Base-by-base conservation (phyloP, 257 asterid species). In the Solanum lycopersicoides region DNA sequence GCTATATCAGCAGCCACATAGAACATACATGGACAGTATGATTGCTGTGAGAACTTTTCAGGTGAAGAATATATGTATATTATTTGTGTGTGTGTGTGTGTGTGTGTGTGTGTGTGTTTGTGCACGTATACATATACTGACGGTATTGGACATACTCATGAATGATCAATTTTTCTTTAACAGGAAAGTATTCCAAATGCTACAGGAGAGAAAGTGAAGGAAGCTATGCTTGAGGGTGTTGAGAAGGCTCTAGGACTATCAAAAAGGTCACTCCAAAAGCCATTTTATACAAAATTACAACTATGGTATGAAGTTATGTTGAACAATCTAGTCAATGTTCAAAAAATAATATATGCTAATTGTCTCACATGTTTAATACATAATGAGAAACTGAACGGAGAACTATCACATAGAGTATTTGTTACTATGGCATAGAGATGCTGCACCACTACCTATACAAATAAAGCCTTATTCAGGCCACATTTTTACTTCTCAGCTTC, bases 141-240 rank as follows among this genome's bases (percentile, higher is more conserved):
- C 1, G 4, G 18, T 32, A 30, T 50, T 50, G 2, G 30, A n/a
- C 69, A 50, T 80, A 18, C 69, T 82, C 20, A 2, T 30, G 69
- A 50, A 82, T 30, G n/a, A 82, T 80, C 11, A 80, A 80, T 15
- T 47, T 82, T 18, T 82, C 6, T 47, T 86, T 72, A 32, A 76
- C 93, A 96, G 98, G 99, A 97, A 90, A 97, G 96, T 88, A 92
- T 97, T 89, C 99, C 99, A 80, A 72, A 91, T 90, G 88, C 88
- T 74, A 93, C 98, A 21, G 96, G 94, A 10, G 98, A 94, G 88
- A 95, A 90, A 91, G 98, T 97, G 87, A 94, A 92, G 93, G 93
- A 91, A 91, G 91, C 95, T 88, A 97, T 97, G 98, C 93, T 97
- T 85, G 92, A 92, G 88, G 98, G 96, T 69, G 97, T 94, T 87